Conservation (phyloP, 768 basidiomycete genomes). For the Lactarius evosmus region DNA sequence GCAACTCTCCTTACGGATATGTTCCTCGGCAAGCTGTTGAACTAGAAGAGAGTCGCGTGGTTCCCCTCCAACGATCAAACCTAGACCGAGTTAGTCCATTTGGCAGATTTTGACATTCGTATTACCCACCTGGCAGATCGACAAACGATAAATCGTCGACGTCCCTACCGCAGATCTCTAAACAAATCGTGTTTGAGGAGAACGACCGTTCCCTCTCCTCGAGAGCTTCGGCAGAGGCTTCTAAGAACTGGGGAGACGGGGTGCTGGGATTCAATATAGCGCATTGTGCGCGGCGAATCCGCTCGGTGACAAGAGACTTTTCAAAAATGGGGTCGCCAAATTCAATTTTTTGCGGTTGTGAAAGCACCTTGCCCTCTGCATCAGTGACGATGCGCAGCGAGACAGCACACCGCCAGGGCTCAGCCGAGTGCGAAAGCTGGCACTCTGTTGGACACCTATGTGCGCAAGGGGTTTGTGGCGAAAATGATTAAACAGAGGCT, state of each 20-base stretch:
- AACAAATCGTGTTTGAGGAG: slow-evolving; percentile 38
- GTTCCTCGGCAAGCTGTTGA: slow-evolving; percentile 51
- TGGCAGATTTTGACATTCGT: neutral
- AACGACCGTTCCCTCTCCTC: slow-evolving; percentile 33
- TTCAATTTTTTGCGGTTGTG: slow-evolving; percentile 33
- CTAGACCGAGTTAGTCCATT: slow-evolving; percentile 32
- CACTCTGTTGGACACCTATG: slow-evolving; percentile 41
- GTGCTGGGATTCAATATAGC: slow-evolving; percentile 59
- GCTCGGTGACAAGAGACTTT: slow-evolving; percentile 57
- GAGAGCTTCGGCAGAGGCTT: slow-evolving; percentile 34
- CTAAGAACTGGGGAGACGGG: slow-evolving; percentile 37
- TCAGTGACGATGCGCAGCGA: slow-evolving; percentile 35
- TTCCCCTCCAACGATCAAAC: slow-evolving; percentile 51
- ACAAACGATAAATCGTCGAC: slow-evolving; percentile 42
- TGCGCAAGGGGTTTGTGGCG: neutral
- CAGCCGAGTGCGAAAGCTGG: slow-evolving; percentile 30
- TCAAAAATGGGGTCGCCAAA: slow-evolving; percentile 43
- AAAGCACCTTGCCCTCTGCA: slow-evolving; percentile 31
- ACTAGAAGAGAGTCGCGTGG: slow-evolving; percentile 57
- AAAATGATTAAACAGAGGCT: neutral
- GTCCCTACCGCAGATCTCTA: slow-evolving; percentile 40
- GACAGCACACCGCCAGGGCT: slow-evolving; percentile 38
- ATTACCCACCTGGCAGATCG: slow-evolving; percentile 40
- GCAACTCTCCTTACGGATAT: slow-evolving; percentile 62
- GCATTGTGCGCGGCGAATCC: slow-evolving; percentile 60